Conservation (phyloP, 805 yeast species). For the Priceomyces melissophilus region DNA sequence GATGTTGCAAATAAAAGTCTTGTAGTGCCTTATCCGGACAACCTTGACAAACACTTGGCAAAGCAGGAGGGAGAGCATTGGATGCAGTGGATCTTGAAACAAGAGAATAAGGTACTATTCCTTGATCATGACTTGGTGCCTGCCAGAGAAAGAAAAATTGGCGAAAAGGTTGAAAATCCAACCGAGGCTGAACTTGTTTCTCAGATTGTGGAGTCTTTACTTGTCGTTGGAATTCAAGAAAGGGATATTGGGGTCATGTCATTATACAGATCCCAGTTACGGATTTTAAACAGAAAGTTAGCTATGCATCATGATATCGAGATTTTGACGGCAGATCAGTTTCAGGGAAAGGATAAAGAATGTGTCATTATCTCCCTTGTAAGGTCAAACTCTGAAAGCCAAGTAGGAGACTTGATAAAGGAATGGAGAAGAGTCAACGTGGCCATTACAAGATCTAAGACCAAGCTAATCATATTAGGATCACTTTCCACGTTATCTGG, state of each 20-base stretch:
- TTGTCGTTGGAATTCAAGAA: slow-evolving; percentile 56
- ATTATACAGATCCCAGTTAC: slow-evolving; percentile 73
- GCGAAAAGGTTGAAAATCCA: slow-evolving; percentile 70
- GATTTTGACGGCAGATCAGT: slow-evolving; percentile 88
- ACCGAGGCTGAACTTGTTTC: slow-evolving; percentile 66
- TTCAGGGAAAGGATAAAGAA: slow-evolving; percentile 94
- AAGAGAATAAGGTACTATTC: slow-evolving; percentile 63
- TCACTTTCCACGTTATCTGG: slow-evolving; percentile 59
- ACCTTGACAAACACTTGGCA: slow-evolving; percentile 14
- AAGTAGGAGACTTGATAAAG: slow-evolving; percentile 72
- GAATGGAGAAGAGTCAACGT: slow-evolving; percentile 95
- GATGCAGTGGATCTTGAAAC: slow-evolving; percentile 56
- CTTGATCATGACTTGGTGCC: slow-evolving; percentile 72
- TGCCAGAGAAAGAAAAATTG: slow-evolving; percentile 51
- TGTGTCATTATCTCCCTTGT: slow-evolving; percentile 89
- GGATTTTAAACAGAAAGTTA: slow-evolving; percentile 31
- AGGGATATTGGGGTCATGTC: slow-evolving; percentile 82
- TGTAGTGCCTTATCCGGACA: slow-evolving; percentile 41
- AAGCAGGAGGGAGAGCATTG: slow-evolving; percentile 33
- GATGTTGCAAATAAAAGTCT: slow-evolving; percentile 60
- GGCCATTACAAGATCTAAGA: slow-evolving; percentile 86
- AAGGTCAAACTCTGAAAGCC: slow-evolving; percentile 62
- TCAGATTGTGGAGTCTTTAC: slow-evolving; percentile 58
- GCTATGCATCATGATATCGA: slow-evolving; percentile 51
- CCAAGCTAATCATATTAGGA: slow-evolving; percentile 81